phyloP scores from a whole-genome alignment of 306 rosid species.

The Astragalus glycyphyllos region DNA sequence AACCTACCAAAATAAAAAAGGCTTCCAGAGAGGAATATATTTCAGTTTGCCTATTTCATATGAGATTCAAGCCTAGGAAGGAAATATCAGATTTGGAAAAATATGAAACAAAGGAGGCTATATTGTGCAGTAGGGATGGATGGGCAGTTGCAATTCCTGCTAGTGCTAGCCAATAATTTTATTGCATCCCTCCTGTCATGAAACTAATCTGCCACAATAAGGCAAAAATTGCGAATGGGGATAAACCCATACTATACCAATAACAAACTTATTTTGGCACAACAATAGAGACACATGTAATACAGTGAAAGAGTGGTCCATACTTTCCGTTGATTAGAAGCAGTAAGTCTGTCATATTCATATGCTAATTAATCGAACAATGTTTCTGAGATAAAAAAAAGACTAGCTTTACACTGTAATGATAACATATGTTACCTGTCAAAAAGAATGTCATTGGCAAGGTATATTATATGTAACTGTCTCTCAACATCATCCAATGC shows the following conservation, averaged over 20 bases:
- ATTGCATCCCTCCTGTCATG: slow-evolving; percentile 13
- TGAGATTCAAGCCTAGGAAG: slow-evolving; percentile 11
- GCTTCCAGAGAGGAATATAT: slow-evolving; percentile 4
- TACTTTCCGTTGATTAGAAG: slow-evolving; percentile 25
- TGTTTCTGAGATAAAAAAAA: slow-evolving; percentile 2
- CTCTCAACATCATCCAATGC: slow-evolving; percentile 82
- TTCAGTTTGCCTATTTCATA: slow-evolving; percentile 27
- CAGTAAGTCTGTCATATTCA: slow-evolving; percentile 26
- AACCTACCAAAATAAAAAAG: slow-evolving; percentile 6
- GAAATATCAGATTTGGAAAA: neutral
- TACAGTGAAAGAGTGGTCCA: neutral
- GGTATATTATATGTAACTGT: slow-evolving; percentile 90
- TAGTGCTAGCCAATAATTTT: slow-evolving; percentile 13
- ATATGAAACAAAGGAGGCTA: slow-evolving; percentile 24
- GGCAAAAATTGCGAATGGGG: slow-evolving; percentile 5
- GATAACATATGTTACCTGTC: slow-evolving; percentile 62
- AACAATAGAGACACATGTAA: slow-evolving; percentile 15
- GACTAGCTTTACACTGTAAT: neutral
- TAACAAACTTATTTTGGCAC: slow-evolving; percentile 29
- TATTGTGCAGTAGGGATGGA: slow-evolving; percentile 11
- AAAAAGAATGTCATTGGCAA: slow-evolving; percentile 92
- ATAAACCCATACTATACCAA: neutral
- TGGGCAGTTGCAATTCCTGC: slow-evolving; percentile 9
- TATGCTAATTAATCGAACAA: slow-evolving; percentile 4
- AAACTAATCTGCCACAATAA: slow-evolving; percentile 28